Evolutionary conservation across 768 basidiomycete genomes (phyloP), one percentile per base, ranked within the genome.

Genomic region (Pisolithus marmoratus): DNA sequence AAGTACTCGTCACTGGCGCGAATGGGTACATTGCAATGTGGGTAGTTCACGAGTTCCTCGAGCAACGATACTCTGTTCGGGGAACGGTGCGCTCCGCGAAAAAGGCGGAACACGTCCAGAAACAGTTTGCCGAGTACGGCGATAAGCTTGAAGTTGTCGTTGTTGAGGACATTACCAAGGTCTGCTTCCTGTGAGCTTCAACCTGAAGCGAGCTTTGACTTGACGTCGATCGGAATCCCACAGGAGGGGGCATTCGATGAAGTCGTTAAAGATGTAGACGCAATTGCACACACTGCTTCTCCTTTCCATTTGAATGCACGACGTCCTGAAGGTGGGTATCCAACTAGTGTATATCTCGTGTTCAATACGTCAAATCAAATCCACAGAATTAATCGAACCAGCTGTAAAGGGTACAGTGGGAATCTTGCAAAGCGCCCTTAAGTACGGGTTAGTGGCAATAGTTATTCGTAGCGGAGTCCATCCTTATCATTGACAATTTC

Each of bases 191-290:
- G 7, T 22, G 2, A 11, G n/a, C 20, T 7, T 23, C n/a, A 17
- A 37, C 45, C n/a, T 7, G 42, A 22, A 20, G 8, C 19, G 8
- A 22, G 17, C 5, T 29, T 14, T 4, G 8, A 8, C n/a, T 23
- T 19, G n/a, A 19, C 19, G 20, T 27, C 23, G 26, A 36, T 20
- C 34, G 31, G 23, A 9, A 51, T 34, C 26, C 38, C 41, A 17
- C 31, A 83, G 82, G 76, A 76, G 2, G 80, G 79, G 7, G 86
- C 84, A 1, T 94, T 90, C 55, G 87, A 92, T 62, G 82, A 88
- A 47, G 88, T 83, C 0, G 85, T 91, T 53, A 79, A 83, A 63
- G 87, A 77, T 1, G 81, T 91, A 8, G 83, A 88, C 53, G 90
- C 77, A 0, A 79, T 93, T 47, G 75, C 72, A 36, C 88, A 89